Conservation (phyloP, 768 basidiomycete species). For the Zangia roseola region DNA sequence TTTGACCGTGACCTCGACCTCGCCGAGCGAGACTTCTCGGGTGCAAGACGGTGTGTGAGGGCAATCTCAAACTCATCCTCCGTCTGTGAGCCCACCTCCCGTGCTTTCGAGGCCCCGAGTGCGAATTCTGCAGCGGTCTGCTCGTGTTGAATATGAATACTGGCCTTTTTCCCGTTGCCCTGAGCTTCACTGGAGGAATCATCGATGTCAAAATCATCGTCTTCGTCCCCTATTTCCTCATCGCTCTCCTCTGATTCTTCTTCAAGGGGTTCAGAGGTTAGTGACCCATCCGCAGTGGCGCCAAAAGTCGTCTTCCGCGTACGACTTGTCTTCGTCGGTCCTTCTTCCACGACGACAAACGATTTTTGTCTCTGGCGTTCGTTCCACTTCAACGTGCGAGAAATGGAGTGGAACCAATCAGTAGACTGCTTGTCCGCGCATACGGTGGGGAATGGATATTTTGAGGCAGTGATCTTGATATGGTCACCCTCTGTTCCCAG, state of each 20-base stretch:
- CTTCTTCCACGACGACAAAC: slow-evolving; percentile 96
- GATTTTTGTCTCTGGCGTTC: slow-evolving; percentile 98
- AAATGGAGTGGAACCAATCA: slow-evolving; percentile 98
- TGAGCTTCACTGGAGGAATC: slow-evolving; percentile 70
- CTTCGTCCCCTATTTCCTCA: slow-evolving; percentile 52
- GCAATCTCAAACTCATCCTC: slow-evolving; percentile 30
- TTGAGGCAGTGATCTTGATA: slow-evolving; percentile 96
- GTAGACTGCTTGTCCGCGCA: slow-evolving; percentile 97
- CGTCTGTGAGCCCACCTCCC: slow-evolving; percentile 24
- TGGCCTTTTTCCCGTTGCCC: not conserved
- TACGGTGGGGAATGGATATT: slow-evolving; percentile 97
- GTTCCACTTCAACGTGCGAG: slow-evolving; percentile 97
- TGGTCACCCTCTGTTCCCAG: slow-evolving; percentile 87
- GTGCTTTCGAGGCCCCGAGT: slow-evolving; percentile 29
- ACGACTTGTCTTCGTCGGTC: slow-evolving; percentile 46
- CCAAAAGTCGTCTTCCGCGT: slow-evolving; percentile 13
- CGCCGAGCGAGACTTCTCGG: slow-evolving; percentile 25
- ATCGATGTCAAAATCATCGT: slow-evolving; percentile 91
- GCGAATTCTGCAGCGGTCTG: slow-evolving; percentile 13
- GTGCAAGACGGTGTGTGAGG: slow-evolving; percentile 31
- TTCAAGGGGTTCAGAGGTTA: slow-evolving; percentile 26
- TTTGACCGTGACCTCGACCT: slow-evolving; percentile 35
- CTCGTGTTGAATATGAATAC: slow-evolving; percentile 10
- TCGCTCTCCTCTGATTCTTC: slow-evolving; percentile 43
- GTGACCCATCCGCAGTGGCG: slow-evolving; percentile 6